Conservation (phyloP, 2,329 filamentous ascomycete genomes). For the Fusarium virguliforme region DNA sequence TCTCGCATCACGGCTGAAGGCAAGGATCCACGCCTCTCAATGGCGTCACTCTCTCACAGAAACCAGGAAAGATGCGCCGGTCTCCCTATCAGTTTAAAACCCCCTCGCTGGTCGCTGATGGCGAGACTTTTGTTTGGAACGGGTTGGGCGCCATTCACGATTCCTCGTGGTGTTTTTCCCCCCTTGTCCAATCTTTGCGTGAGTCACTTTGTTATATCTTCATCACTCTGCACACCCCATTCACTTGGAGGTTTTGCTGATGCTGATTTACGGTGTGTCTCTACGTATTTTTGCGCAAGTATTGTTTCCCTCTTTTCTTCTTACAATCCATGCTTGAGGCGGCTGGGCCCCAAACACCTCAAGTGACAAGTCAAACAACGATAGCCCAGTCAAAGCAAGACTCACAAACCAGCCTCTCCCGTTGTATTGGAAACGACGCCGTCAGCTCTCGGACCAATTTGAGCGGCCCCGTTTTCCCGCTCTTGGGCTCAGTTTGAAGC, state of each 20-base stretch:
- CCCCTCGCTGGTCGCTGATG: conserved; percentile 35
- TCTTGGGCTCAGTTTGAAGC: conserved; percentile 46
- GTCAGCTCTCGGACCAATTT: conserved; percentile 18
- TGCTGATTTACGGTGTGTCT: neutral
- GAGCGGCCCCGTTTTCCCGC: conserved; percentile 11
- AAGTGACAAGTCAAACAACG: conserved; percentile 42
- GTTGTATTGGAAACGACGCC: conserved; percentile 26
- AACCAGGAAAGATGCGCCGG: conserved; percentile 41
- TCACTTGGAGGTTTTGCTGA: conserved; percentile 48
- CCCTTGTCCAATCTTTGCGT: conserved; percentile 45
- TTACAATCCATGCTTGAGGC: conserved; percentile 44
- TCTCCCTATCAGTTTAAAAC: conserved; percentile 48
- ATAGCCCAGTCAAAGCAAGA: conserved; percentile 31
- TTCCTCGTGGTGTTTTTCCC: conserved; percentile 45
- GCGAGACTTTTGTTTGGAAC: conserved; percentile 42
- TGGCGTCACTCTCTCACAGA: conserved; percentile 49
- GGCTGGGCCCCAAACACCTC: conserved; percentile 41
- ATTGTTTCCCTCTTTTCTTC: conserved; percentile 28
- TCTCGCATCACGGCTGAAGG: conserved; percentile 25
- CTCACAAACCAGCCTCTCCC: conserved; percentile 26
- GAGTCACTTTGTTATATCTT: conserved; percentile 48
- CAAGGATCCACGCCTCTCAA: conserved; percentile 34
- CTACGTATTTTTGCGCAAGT: conserved; percentile 30
- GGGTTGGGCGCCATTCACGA: conserved; percentile 47
- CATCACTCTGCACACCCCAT: conserved; percentile 42